Evolutionary conservation across 495 filamentous ascomycete genomes (phyloP).

Genomic region (Penicillium silybi): DNA sequence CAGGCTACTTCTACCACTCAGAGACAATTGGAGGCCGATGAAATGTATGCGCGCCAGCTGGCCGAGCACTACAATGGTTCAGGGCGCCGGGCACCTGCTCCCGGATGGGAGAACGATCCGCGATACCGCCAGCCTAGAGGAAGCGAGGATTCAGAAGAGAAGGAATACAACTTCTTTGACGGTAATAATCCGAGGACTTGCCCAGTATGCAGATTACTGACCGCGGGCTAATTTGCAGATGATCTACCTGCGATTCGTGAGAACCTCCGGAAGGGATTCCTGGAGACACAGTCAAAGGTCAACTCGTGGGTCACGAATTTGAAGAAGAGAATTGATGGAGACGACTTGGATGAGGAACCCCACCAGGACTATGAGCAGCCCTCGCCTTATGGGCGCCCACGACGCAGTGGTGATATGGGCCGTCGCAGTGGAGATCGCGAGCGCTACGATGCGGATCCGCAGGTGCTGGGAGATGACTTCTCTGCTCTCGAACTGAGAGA

Average conservation of each 20-base stretch:
- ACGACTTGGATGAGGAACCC: constrained; percentile 58
- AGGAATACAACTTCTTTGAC: constrained; percentile 86
- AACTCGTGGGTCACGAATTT: constrained; percentile 88
- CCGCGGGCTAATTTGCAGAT: constrained; percentile 45
- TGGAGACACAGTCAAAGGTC: constrained; percentile 89
- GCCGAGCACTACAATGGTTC: constrained; percentile 79
- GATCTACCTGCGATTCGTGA: constrained; percentile 91
- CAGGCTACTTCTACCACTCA: constrained; percentile 55
- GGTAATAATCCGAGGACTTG: constrained; percentile 34
- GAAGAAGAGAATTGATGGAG: constrained; percentile 87
- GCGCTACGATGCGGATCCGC: constrained; percentile 93
- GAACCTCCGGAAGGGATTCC: constrained; percentile 89
- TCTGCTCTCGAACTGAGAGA: constrained; percentile 78
- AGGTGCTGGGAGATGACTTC: constrained; percentile 87
- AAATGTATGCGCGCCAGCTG: constrained; percentile 88
- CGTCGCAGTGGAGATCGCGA: constrained; percentile 77
- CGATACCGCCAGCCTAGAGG: constrained; percentile 28
- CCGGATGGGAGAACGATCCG: constrained; percentile 43
- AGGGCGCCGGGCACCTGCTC: constrained; percentile 31
- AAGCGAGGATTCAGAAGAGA: constrained; percentile 49
- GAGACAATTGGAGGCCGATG: constrained; percentile 84
- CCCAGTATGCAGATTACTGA: constrained; percentile 6
- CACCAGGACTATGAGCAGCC: constrained; percentile 44
- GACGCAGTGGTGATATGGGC: constrained; percentile 54
- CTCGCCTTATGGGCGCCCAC: constrained; percentile 33